Conservation (phyloP, 805 yeast genomes). For the Candida rishiriensis region DNA sequence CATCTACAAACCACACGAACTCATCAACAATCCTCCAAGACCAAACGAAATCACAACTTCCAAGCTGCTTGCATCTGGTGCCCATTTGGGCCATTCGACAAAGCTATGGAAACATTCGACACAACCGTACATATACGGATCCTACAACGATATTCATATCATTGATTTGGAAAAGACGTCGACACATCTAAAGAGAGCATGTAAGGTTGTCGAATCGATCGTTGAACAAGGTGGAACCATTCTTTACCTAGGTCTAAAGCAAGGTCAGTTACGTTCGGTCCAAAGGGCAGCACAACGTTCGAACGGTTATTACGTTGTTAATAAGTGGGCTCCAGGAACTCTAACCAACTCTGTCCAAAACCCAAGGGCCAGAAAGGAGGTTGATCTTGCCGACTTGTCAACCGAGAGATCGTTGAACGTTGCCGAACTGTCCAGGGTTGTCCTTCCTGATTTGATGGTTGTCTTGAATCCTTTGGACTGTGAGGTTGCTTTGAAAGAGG, state of each 20-base stretch:
- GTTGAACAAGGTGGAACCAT: conserved; percentile 78
- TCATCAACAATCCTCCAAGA: conserved; percentile 54
- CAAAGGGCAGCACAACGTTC: conserved; percentile 75
- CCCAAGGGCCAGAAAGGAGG: conserved; percentile 63
- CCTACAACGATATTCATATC: conserved; percentile 84
- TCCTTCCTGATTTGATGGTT: conserved; percentile 87
- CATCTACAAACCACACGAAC: conserved; percentile 67
- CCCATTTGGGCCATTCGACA: conserved; percentile 91
- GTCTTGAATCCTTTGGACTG: conserved; percentile 85
- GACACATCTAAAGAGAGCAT: conserved; percentile 69
- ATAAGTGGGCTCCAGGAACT: conserved; percentile 94
- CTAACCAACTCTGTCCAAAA: conserved; percentile 71
- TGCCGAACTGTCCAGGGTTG: conserved; percentile 45
- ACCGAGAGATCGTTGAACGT: conserved; percentile 55
- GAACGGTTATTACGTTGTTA: conserved; percentile 74
- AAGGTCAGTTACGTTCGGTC: conserved; percentile 70
- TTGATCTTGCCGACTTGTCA: conserved; percentile 66
- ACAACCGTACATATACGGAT: conserved; percentile 84
- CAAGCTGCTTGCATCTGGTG: conserved; percentile 83
- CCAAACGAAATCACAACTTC: conserved; percentile 59
- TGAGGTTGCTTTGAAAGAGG: conserved; percentile 75
- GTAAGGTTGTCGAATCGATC: conserved; percentile 79
- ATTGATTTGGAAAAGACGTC: conserved; percentile 87
- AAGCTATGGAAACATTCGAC: conserved; percentile 73
- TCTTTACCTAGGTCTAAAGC: conserved; percentile 78